A percentile compares a stretch with the other conserved stretches of the same genome.
Evolutionary conservation across 2,329 filamentous ascomycete species (phyloP).

Genomic region (Metarhizium guizhouense): DNA sequence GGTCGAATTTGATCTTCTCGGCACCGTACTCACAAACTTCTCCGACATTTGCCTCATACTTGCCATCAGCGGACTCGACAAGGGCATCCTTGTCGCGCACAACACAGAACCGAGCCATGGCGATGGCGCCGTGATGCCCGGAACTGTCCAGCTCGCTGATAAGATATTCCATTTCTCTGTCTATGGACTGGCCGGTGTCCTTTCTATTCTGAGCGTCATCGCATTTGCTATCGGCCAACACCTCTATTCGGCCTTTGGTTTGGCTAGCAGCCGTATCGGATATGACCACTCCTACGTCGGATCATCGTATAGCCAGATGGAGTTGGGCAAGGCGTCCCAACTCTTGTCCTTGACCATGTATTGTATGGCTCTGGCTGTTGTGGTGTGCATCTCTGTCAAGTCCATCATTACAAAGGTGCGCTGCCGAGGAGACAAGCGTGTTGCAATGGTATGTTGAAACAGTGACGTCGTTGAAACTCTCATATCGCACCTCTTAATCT

Average conservation of each 20-base stretch:
- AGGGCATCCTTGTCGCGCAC: slow-evolving; percentile 12
- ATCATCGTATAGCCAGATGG: neutral
- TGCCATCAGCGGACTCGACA: slow-evolving; percentile 14
- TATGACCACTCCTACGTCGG: neutral
- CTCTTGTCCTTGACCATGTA: slow-evolving; percentile 8
- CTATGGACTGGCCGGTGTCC: slow-evolving; percentile 8
- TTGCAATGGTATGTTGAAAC: slow-evolving; percentile 10
- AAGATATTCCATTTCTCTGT: slow-evolving; percentile 10
- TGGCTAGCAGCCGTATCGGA: neutral
- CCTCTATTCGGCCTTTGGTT: slow-evolving; percentile 1
- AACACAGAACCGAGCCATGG: neutral
- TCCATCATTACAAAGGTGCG: slow-evolving; percentile 14
- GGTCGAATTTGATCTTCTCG: slow-evolving; percentile 1
- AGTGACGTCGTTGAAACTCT: neutral
- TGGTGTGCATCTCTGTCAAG: slow-evolving; percentile 8
- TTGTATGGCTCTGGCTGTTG: slow-evolving; percentile 11
- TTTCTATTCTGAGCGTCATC: slow-evolving; percentile 10
- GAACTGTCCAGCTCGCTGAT: slow-evolving; percentile 1
- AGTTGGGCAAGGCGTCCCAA: neutral
- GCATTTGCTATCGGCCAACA: slow-evolving; percentile 12
- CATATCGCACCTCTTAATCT: neutral
- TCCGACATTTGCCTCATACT: slow-evolving; percentile 13
- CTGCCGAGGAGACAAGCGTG: slow-evolving; percentile 6
- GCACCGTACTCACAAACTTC: slow-evolving; percentile 4
- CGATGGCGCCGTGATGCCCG: neutral